Percentiles rank a stretch among this genome's conserved stretches.
Evolutionary conservation across 1,284 basidiomycete species (phyloP).

Genomic region (Malassezia arunalokei): DNA sequence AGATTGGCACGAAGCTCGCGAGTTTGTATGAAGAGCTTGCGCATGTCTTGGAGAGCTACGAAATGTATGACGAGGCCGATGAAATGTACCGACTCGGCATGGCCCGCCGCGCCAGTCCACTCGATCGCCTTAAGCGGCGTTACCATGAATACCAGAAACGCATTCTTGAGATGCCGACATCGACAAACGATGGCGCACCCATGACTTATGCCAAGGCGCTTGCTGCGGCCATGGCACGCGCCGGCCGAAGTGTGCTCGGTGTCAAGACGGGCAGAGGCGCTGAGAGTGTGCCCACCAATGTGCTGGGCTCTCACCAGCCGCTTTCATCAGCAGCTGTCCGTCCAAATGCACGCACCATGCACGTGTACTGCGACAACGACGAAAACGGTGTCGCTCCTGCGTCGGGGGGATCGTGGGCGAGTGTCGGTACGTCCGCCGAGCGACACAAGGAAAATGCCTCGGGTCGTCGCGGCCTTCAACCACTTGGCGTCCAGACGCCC

Average conservation of each 20-base stretch:
- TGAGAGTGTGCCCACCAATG: constrained; percentile 10
- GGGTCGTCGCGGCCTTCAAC: not conserved
- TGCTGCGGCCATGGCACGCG: constrained; percentile 29
- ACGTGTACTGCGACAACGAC: constrained; percentile 12
- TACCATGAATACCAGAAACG: constrained; percentile 69
- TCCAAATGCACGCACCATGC: constrained; percentile 13
- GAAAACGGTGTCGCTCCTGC: constrained; percentile 4
- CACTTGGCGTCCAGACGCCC: constrained; percentile 5
- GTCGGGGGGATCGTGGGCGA: constrained; percentile 19
- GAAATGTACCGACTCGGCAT: constrained; percentile 73
- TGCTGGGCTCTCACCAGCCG: constrained; percentile 13
- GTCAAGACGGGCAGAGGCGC: constrained; percentile 18
- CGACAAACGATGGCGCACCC: constrained; percentile 8
- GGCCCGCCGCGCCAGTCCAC: constrained; percentile 63
- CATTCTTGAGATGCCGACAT: constrained; percentile 19
- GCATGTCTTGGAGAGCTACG: constrained; percentile 58
- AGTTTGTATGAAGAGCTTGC: constrained; percentile 78
- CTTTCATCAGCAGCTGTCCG: not conserved
- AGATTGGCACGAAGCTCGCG: constrained; percentile 66
- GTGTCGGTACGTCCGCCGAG: constrained; percentile 21
- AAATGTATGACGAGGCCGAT: constrained; percentile 56
- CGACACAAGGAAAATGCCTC: constrained; percentile 30
- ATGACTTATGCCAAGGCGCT: constrained; percentile 26
- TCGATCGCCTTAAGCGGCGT: constrained; percentile 70
- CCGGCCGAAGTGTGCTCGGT: constrained; percentile 36